Evolutionary conservation across 768 basidiomycete genomes (phyloP).

Genomic region (Leccinum incarnatum): DNA sequence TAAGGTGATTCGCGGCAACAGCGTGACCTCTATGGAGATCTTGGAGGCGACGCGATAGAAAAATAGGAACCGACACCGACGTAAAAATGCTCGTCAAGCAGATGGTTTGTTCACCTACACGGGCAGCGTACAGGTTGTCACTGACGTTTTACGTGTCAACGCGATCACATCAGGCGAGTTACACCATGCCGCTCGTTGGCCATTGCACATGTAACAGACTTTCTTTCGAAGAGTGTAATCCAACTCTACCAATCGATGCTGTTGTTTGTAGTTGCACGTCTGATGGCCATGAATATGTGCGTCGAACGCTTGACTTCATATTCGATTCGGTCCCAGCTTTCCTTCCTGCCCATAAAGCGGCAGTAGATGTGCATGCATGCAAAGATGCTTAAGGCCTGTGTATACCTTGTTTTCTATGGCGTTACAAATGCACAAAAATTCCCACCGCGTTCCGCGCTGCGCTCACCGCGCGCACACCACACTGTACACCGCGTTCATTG

Average conservation of each 20-base stretch:
- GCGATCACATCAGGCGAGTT: conserved; percentile 9
- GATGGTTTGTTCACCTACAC: conserved; percentile 7
- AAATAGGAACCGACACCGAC: neutral
- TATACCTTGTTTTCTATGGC: neutral
- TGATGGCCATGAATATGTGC: neutral
- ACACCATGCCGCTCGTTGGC: neutral
- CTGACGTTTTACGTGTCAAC: conserved; percentile 1
- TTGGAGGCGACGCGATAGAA: conserved; percentile 56
- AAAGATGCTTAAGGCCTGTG: neutral
- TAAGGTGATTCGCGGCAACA: conserved; percentile 96
- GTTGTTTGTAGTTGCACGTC: conserved; percentile 1
- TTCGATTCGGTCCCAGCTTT: neutral
- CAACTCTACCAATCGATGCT: neutral
- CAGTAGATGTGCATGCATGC: neutral
- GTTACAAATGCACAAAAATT: too few species aligned
- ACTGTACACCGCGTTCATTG: too few species aligned
- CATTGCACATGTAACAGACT: conserved; percentile 1
- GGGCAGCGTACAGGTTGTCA: neutral
- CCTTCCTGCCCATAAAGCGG: neutral
- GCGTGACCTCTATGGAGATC: conserved; percentile 93
- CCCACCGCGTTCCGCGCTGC: too few species aligned
- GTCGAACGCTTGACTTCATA: neutral
- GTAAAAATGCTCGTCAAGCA: conserved; percentile 4
- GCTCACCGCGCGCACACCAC: too few species aligned
- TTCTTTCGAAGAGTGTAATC: neutral